These are phyloP conservation scores for Pyrenophora tritici-repentis DNA, from an alignment of 2,329 filamentous ascomycete genomes.

Conservation along the genomic window DNA sequence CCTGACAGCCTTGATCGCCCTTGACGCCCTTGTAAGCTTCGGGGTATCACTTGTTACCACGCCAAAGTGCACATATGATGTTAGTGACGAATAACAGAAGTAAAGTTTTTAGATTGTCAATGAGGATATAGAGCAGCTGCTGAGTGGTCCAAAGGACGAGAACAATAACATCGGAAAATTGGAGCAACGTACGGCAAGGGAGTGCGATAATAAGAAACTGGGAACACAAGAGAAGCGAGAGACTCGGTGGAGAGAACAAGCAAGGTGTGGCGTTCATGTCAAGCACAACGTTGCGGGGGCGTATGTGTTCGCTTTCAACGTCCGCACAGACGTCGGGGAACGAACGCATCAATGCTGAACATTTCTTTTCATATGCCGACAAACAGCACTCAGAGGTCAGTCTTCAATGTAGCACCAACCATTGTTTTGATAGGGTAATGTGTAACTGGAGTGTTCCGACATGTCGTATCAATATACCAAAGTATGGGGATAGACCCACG, in stretches of 20 bases:
- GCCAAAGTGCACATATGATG: too few relatives aligned
- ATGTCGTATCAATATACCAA: constrained; percentile 1
- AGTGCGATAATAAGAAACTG: background rate
- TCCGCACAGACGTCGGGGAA: constrained; percentile 4
- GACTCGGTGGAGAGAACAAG: background rate
- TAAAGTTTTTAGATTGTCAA: too few relatives aligned
- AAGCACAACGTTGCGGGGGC: constrained; percentile 3
- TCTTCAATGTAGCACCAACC: constrained; percentile 5
- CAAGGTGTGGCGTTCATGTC: background rate
- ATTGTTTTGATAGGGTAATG: background rate
- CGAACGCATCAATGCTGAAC: background rate
- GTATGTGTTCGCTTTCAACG: constrained; percentile 2
- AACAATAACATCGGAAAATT: too few relatives aligned
- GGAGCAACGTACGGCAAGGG: too few relatives aligned
- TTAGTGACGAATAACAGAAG: too few relatives aligned
- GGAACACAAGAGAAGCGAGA: background rate
- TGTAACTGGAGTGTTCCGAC: background rate
- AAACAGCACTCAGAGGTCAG: background rate
- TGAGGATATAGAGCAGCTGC: too few relatives aligned
- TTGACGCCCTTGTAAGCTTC: background rate
- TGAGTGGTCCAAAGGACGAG: too few relatives aligned
- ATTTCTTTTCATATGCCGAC: background rate
- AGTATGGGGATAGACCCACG: background rate
- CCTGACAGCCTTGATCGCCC: background rate
- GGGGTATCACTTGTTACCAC: background rate